Percentiles rank a stretch among this genome's conserved stretches.
Evolutionary conservation across 2,329 filamentous ascomycete genomes (phyloP).

Genomic region (Tympanopsis confertula): DNA sequence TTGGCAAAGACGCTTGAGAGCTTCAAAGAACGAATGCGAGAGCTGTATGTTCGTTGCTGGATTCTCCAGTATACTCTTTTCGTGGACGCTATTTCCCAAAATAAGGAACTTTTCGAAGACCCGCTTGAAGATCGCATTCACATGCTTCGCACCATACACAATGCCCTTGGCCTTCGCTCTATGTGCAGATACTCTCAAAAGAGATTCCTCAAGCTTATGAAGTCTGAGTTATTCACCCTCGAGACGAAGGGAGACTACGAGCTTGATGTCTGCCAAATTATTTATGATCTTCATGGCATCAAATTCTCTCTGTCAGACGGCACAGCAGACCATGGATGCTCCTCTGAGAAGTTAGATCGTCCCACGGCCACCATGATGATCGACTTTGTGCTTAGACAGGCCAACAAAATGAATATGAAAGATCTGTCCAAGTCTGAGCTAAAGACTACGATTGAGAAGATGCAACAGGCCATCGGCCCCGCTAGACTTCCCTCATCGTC

Average conservation of each 20-base stretch:
- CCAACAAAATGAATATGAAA: constrained; percentile 75
- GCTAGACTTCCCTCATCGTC: constrained; percentile 72
- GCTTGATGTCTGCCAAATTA: constrained; percentile 56
- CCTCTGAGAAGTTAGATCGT: constrained; percentile 66
- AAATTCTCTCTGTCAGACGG: constrained; percentile 37
- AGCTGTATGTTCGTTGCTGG: constrained; percentile 82
- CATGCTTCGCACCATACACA: constrained; percentile 71
- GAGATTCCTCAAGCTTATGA: constrained; percentile 79
- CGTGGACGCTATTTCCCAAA: constrained; percentile 62
- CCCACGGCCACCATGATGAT: constrained; percentile 71
- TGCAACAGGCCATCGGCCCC: constrained; percentile 75
- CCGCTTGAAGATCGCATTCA: constrained; percentile 66
- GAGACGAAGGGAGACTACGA: constrained; percentile 72
- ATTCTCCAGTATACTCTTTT: constrained; percentile 74
- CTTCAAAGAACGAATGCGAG: constrained; percentile 62
- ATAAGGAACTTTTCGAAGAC: constrained; percentile 48
- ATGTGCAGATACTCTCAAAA: constrained; percentile 80
- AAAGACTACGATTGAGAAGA: constrained; percentile 80
- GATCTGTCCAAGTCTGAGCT: constrained; percentile 86
- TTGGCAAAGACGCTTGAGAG: constrained; percentile 31
- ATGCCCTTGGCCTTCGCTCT: constrained; percentile 70
- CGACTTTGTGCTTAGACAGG: constrained; percentile 72
- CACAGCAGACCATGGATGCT: constrained; percentile 69
- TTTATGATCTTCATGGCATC: constrained; percentile 72
- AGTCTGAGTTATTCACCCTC: constrained; percentile 69